A percentile compares a stretch with the other conserved stretches of the same genome.
These are phyloP conservation scores for Diplodia sapinea DNA, from an alignment of 2,329 filamentous ascomycete species.

Conservation along the genomic window DNA sequence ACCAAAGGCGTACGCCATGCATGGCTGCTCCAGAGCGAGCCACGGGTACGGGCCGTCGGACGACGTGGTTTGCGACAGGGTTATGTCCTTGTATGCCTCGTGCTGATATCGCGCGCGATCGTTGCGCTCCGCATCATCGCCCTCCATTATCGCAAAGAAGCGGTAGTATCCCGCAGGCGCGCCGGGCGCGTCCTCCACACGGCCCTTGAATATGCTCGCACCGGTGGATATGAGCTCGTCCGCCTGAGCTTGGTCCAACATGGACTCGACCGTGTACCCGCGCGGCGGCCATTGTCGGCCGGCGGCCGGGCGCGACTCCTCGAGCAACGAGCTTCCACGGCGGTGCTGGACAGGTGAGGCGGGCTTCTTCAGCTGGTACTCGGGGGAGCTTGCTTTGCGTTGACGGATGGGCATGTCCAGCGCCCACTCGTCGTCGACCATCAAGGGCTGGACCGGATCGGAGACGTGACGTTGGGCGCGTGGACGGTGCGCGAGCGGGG, in stretches of 20 bases:
- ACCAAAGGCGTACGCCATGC: slow-evolving; percentile 71
- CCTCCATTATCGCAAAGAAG: slow-evolving; percentile 50
- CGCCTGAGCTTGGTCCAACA: slow-evolving; percentile 42
- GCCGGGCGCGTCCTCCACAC: slow-evolving; percentile 46
- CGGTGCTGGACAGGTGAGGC: slow-evolving; percentile 8
- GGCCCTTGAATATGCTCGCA: slow-evolving; percentile 50
- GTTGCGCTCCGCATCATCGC: slow-evolving; percentile 46
- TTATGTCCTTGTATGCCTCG: slow-evolving; percentile 46
- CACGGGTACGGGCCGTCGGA: slow-evolving; percentile 59
- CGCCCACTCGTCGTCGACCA: slow-evolving; percentile 30
- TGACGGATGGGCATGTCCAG: slow-evolving; percentile 27
- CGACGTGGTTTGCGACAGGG: slow-evolving; percentile 46
- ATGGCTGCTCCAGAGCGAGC: slow-evolving; percentile 77
- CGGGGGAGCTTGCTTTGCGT: slow-evolving; percentile 13
- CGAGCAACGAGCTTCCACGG: slow-evolving; percentile 34
- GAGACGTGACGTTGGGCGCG: slow-evolving; percentile 47
- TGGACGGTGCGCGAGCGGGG: slow-evolving; percentile 43
- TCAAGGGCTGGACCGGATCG: slow-evolving; percentile 34
- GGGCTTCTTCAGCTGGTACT: slow-evolving; percentile 14
- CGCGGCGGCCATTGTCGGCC: slow-evolving; percentile 49
- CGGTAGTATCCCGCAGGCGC: slow-evolving; percentile 46
- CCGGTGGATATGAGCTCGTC: slow-evolving; percentile 48
- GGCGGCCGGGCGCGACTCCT: slow-evolving; percentile 42
- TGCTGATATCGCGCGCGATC: slow-evolving; percentile 47
- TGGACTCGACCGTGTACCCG: slow-evolving; percentile 44